phyloP scores from a whole-genome alignment of 192 early-diverging fungal genomes.

The Gryganskiella cystojenkinii region DNA sequence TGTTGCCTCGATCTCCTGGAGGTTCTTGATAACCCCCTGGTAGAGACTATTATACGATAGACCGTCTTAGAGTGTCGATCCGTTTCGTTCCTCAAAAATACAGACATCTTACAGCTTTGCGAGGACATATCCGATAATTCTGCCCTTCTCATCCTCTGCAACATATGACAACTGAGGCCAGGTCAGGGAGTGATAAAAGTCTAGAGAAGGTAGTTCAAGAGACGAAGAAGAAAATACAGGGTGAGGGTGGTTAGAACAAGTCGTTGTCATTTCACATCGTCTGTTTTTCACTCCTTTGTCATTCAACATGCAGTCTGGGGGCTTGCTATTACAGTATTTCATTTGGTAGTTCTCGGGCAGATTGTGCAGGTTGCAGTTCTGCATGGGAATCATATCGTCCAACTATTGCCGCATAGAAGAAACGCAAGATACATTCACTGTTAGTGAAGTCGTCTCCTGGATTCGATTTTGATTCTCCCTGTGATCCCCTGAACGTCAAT shows the following conservation, averaged over 20 bases:
- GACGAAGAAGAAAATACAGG: slow-evolving; percentile 3
- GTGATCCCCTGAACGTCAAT: too few species aligned
- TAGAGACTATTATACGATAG: too few species aligned
- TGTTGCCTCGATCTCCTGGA: too few species aligned
- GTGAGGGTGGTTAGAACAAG: neutral
- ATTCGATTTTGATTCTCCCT: too few species aligned
- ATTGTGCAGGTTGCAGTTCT: slow-evolving; percentile 97
- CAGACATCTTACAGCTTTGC: slow-evolving; percentile 96
- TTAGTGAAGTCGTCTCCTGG: neutral
- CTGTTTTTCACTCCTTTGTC: neutral
- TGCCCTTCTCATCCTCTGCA: slow-evolving; percentile 91
- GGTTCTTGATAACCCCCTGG: too few species aligned
- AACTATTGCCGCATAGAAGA: slow-evolving; percentile 54
- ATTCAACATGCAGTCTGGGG: too few species aligned
- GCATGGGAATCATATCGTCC: slow-evolving; percentile 92
- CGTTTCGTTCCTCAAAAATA: too few species aligned
- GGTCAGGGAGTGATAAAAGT: slow-evolving; percentile 82
- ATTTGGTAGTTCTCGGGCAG: slow-evolving; percentile 99
- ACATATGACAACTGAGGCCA: slow-evolving; percentile 97
- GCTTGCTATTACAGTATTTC: slow-evolving; percentile 96
- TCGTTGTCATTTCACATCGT: neutral
- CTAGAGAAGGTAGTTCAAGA: slow-evolving; percentile 32
- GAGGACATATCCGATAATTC: slow-evolving; percentile 97
- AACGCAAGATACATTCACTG: neutral
- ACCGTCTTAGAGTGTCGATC: too few species aligned